phyloP scores from a whole-genome alignment of 768 basidiomycete genomes.

The Austroboletus festivus region DNA sequence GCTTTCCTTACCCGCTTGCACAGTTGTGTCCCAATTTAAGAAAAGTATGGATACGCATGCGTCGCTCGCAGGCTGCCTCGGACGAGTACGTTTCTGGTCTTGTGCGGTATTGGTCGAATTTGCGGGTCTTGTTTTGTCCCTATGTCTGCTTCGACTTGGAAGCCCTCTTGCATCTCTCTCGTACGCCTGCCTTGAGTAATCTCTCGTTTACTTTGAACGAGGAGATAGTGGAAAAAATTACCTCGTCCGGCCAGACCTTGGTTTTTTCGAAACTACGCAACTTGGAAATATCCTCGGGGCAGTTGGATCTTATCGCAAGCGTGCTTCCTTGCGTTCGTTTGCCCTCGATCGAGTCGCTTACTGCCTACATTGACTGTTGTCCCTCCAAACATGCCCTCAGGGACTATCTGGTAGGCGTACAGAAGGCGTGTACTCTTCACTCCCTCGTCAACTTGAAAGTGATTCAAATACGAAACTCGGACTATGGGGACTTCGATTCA shows the following conservation, averaged over 20 bases:
- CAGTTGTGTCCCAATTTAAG: conserved; percentile 16
- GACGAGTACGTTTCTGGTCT: conserved; percentile 13
- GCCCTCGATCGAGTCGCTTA: conserved; percentile 6
- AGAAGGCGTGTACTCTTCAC: conserved; percentile 5
- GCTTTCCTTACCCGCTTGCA: conserved; percentile 15
- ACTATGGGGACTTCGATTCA: neutral
- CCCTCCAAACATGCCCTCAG: conserved; percentile 8
- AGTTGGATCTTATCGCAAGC: conserved; percentile 1
- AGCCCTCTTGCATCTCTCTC: conserved; percentile 13
- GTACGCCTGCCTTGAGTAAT: conserved; percentile 9
- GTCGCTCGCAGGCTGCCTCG: conserved; percentile 10
- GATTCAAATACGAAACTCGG: conserved; percentile 8
- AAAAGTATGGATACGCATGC: conserved; percentile 12
- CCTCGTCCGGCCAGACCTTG: neutral
- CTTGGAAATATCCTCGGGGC: conserved; percentile 10
- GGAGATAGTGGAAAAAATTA: neutral
- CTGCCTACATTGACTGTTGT: conserved; percentile 7
- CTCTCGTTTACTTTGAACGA: conserved; percentile 9
- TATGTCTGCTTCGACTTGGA: conserved; percentile 11
- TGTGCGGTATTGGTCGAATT: conserved; percentile 14
- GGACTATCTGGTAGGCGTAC: conserved; percentile 4
- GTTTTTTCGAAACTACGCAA: conserved; percentile 10
- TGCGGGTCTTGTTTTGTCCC: conserved; percentile 15
- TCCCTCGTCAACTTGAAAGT: conserved; percentile 7
- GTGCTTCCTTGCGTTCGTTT: conserved; percentile 2